Percentiles rank a stretch among this genome's conserved stretches.
These are phyloP conservation scores for Exophiala viscosa DNA, from an alignment of 2,329 filamentous ascomycete genomes.

Conservation along the genomic window DNA sequence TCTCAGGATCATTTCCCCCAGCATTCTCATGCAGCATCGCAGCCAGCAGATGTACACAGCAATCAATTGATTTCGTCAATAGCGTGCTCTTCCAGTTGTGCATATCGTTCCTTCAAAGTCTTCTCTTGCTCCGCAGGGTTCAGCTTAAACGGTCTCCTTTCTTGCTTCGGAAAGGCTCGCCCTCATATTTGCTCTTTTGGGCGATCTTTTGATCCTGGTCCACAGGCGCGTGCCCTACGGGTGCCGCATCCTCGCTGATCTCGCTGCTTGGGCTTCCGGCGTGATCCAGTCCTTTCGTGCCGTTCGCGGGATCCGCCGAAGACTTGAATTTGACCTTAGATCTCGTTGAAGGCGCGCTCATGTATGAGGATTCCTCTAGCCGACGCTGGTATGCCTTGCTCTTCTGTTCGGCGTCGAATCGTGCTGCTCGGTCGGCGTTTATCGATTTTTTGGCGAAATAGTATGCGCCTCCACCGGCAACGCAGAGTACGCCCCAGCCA, in stretches of 20 bases:
- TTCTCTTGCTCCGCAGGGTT: constrained; percentile 1
- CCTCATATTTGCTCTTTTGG: constrained; percentile 91
- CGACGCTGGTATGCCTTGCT: constrained; percentile 42
- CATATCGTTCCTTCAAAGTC: not conserved
- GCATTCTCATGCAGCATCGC: not conserved
- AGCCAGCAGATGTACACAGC: constrained; percentile 15
- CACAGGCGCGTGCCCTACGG: constrained; percentile 73
- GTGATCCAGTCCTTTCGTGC: constrained; percentile 44
- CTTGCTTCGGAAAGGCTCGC: constrained; percentile 68
- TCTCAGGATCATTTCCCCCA: not conserved
- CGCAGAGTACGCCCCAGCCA: constrained; percentile 85
- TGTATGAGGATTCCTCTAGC: constrained; percentile 33
- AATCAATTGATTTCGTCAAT: constrained; percentile 1
- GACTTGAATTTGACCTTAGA: constrained; percentile 23
- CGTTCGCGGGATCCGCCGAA: constrained; percentile 27
- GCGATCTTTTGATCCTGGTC: constrained; percentile 62
- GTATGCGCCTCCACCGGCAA: constrained; percentile 86
- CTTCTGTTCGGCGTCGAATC: constrained; percentile 68
- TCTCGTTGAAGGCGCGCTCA: constrained; percentile 9
- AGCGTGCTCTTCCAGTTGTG: not conserved
- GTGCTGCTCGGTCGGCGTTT: constrained; percentile 77
- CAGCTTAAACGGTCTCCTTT: constrained; percentile 83
- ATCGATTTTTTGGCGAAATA: constrained; percentile 93
- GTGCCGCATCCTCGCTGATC: constrained; percentile 73
- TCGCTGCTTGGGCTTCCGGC: constrained; percentile 68